Evolutionary conservation across 1,284 basidiomycete genomes (phyloP), one percentile per base, ranked within the genome.

Genomic region (Meira nashicola): DNA sequence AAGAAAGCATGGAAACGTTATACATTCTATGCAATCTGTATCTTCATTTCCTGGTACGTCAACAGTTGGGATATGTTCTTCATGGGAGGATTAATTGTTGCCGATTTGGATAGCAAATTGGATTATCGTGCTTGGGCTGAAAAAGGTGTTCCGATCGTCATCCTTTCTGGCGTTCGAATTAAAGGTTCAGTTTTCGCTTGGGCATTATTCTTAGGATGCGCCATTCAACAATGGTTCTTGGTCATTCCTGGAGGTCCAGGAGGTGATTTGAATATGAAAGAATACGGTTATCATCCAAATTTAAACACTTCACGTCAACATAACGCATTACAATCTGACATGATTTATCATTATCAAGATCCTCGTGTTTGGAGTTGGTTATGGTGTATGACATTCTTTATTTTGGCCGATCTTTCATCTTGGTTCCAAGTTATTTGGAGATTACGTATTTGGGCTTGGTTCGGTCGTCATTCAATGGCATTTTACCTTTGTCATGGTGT

Each of bases 31-130:
- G 58, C 58, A 1, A 50, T 64, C 25, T 73, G 71, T 62, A 59
- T 73, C 33, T 9, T 38, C n/a, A 57, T 73, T 17, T 65, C 64
- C 37, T 74, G 72, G 72, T 74, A 68, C 55, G 68, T 68, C 33
- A 63, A 69, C 53, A 65, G 63, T 3, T 74, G 65, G 66, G 72
- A 73, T 39, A 62, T 69, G 44, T 74, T 73, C 64, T 73, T 74
- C 60, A 71, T 74, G 62, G 61, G 68, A 9, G 72, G 72, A 55
- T 57, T 74, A 21, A 65, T 73, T 5, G 53, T 74, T 11, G 69
- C 70, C 40, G 72, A 74, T 51, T 57, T 69, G 37, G 72, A 74
- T 54, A 66, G 62, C 59, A 68, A 66, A 58, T 60, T 74, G 58
- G 66, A 72, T 50, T 74, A 74, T 62, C 67, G 71, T 49, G 63